phyloP scores from a whole-genome alignment of 257 asterid species.

The Leptodermis oblonga region DNA sequence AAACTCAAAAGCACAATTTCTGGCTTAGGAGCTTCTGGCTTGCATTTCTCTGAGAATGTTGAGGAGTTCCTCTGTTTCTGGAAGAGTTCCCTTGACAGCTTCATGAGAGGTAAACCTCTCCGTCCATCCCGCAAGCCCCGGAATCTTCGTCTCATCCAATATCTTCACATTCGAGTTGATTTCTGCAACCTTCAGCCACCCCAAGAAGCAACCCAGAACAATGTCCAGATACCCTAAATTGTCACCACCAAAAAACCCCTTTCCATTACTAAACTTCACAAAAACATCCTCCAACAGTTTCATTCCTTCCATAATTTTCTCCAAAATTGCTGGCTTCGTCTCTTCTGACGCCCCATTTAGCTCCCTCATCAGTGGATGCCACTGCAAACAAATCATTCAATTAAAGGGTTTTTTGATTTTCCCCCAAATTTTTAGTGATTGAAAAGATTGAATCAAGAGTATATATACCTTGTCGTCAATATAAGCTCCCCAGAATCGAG shows the following conservation, averaged over 20 bases:
- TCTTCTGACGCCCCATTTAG: not conserved
- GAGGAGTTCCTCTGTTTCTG: conserved; percentile 22
- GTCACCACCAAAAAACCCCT: conserved; percentile 45
- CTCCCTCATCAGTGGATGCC: conserved; percentile 3
- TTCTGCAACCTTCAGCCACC: conserved; percentile 38
- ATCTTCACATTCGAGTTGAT: conserved; percentile 10
- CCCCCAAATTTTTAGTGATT: not conserved
- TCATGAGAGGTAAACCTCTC: conserved; percentile 24
- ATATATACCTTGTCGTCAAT: not conserved
- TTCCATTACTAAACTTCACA: conserved; percentile 28
- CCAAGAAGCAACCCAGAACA: conserved; percentile 36
- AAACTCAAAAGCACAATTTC: no score
- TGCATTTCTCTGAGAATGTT: conserved; percentile 5
- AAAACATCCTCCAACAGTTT: conserved; percentile 35
- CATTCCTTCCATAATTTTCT: conserved; percentile 23
- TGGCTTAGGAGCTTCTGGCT: not conserved
- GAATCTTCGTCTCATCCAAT: conserved; percentile 32
- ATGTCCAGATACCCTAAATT: conserved; percentile 43
- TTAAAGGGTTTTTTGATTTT: no score
- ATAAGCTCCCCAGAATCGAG: conserved; percentile 56
- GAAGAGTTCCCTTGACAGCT: conserved; percentile 24
- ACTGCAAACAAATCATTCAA: not conserved
- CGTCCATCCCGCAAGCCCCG: conserved; percentile 32
- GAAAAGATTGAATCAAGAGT: not conserved
- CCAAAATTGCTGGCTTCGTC: conserved; percentile 11